Evolutionary conservation across 2,329 filamentous ascomycete genomes (phyloP), one percentile per base, ranked within the genome.

Genomic region (Alternaria dauci): DNA sequence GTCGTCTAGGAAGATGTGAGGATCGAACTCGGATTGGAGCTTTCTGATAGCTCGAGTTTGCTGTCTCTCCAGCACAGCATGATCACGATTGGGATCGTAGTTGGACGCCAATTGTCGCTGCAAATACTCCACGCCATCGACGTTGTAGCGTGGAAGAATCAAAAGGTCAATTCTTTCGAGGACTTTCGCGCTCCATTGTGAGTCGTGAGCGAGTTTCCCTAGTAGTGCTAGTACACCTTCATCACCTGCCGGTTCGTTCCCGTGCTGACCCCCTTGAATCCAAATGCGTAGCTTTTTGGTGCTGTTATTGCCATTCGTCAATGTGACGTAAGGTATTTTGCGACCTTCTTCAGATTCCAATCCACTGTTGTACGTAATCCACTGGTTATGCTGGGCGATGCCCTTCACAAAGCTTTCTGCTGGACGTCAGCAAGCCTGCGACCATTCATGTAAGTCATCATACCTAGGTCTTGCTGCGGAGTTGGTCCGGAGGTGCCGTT

Each of bases 241-340:
- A 30, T 75, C 70, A 6, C 70, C 73, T 16, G 70, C 74, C 2
- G 73, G 74, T 54, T 75, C 73, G 23, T 75, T 68, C 2, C 74
- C 73, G 38, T 76, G 74, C 4, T 72, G 65, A 11, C 62, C 72
- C 8, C 68, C 72, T 47, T 76, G 73, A 7, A 75, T 67, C 61
- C 68, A 76, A 11, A 76, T 64, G 8, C 69, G 67, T 8, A 75
- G 55, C 26, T 63, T 66, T n/a, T 50, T 44, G 32, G 12, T 39
- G 12, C 36, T 39, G 25, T 70, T 69, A 5, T 65, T 58, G 23
- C 59, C 30, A 25, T 34, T 48, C 23, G 30, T 48, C 1, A 48
- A 1, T 48, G 18, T 48, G 1, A 48, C 20, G 8, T 34, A 48
- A 0, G 20, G 46, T 4, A 48, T 48, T 30, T 14, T 34, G 18